A percentile compares a stretch with the other conserved stretches of the same genome.
Evolutionary conservation across 1,284 basidiomycete species (phyloP).

Genomic region (Apiotrichum sp.): DNA sequence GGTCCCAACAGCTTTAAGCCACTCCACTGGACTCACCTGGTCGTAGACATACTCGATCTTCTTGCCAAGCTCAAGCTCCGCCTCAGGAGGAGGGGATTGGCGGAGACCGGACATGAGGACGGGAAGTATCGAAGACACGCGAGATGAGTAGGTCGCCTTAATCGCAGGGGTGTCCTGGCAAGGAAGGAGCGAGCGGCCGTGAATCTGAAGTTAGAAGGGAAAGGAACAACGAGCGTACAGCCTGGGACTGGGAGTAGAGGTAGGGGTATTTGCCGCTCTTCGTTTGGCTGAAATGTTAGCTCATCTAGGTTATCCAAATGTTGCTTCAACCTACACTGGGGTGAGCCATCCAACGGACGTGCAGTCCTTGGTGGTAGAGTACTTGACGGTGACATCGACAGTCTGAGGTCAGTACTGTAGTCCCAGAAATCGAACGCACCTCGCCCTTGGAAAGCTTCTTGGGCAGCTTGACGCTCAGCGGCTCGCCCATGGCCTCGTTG

Average conservation of each 20-base stretch:
- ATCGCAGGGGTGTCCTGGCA: conserved; percentile 56
- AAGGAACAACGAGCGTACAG: conserved; percentile 40
- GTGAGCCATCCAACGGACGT: conserved; percentile 91
- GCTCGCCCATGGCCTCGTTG: conserved; percentile 43
- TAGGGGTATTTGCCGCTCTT: conserved; percentile 80
- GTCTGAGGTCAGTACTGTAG: conserved; percentile 43
- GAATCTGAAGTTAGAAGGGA: conserved; percentile 52
- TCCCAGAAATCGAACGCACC: conserved; percentile 21
- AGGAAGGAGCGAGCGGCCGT: conserved; percentile 72
- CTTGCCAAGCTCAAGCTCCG: conserved; percentile 63
- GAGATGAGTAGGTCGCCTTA: conserved; percentile 64
- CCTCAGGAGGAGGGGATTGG: conserved; percentile 63
- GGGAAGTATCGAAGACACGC: conserved; percentile 67
- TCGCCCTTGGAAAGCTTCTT: conserved; percentile 22
- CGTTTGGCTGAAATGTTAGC: conserved; percentile 61
- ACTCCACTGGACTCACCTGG: conserved; percentile 51
- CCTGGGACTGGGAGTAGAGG: conserved; percentile 91
- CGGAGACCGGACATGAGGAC: conserved; percentile 77
- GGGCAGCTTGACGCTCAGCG: conserved; percentile 43
- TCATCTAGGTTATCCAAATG: background rate
- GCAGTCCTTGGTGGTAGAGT: conserved; percentile 69
- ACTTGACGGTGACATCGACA: conserved; percentile 58
- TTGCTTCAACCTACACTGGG: conserved; percentile 56
- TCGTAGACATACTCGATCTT: conserved; percentile 46
- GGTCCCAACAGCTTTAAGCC: too few species aligned